Percentiles rank a stretch among this genome's conserved stretches.
phyloP scores from a whole-genome alignment of 371 early-diverging fungal species.

The Apophysomyces elegans region DNA sequence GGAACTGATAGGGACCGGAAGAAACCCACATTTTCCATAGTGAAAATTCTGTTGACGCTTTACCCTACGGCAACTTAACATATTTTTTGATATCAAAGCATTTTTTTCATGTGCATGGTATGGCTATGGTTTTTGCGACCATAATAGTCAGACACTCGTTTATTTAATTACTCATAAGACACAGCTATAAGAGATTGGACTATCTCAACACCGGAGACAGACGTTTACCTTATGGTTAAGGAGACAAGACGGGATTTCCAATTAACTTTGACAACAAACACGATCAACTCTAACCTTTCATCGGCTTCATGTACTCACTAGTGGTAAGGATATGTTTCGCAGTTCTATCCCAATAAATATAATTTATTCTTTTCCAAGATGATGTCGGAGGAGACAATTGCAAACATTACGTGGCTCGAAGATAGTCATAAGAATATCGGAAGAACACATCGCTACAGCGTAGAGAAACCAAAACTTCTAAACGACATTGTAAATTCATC shows the following conservation, averaged over 20 bases:
- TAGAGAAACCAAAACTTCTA: no score
- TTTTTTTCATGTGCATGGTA: not conserved
- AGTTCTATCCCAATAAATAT: not conserved
- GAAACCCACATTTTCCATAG: no score
- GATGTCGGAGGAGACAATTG: not conserved
- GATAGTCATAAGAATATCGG: no score
- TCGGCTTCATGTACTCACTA: not conserved
- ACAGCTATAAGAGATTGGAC: not conserved
- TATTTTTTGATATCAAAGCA: no score
- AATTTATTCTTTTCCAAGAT: not conserved
- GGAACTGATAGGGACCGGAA: no score
- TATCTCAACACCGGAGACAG: slow-evolving; percentile 2
- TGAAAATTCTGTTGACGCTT: slow-evolving; percentile 17
- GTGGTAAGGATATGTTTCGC: not conserved
- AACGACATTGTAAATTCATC: no score
- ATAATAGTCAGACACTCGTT: not conserved
- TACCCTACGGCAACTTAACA: not conserved
- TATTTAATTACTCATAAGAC: not conserved
- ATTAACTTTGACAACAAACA: not conserved
- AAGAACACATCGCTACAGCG: no score
- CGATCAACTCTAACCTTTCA: not conserved
- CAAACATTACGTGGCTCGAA: not conserved
- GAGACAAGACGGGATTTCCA: not conserved
- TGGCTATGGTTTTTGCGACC: not conserved
- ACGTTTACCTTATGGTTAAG: not conserved